These are phyloP conservation scores for Thelonectria rubi DNA, from an alignment of 2,329 filamentous ascomycete species.

Conservation along the genomic window DNA sequence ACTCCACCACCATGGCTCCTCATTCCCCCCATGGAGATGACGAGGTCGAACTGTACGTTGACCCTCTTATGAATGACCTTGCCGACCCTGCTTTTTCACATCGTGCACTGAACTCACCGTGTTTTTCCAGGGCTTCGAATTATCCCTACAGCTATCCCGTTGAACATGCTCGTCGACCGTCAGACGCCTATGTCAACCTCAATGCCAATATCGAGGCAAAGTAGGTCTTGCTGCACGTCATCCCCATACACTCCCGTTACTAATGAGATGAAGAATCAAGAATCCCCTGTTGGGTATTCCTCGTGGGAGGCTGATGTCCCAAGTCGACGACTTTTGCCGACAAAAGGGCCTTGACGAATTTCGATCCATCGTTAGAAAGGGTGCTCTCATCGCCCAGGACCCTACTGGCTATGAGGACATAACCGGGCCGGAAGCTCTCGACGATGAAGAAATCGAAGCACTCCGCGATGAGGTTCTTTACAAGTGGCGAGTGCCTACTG, in stretches of 20 bases:
- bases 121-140: conserved; percentile 37
- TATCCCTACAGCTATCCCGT: conserved; percentile 44
- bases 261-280: conserved; percentile 49
- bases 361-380: conserved; percentile 68
- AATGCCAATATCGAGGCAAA: conserved; percentile 58
- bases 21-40: conserved; percentile 39
- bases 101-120: conserved; percentile 30
- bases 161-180: conserved; percentile 49
- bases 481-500: conserved; percentile 71
- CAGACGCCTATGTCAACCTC: conserved; percentile 52
- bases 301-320: conserved; percentile 57
- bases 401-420: conserved; percentile 70
- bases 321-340: conserved; percentile 70
- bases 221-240: conserved; percentile 43
- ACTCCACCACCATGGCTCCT: conserved; percentile 22
- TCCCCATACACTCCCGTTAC: conserved; percentile 1
- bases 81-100: not conserved
- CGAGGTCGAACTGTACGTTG: conserved; percentile 42
- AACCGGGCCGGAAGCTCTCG: conserved; percentile 63
- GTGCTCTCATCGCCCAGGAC: conserved; percentile 78
- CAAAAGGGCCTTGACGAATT: conserved; percentile 67
- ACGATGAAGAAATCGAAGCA: conserved; percentile 65
- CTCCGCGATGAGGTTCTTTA: conserved; percentile 71
- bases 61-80: not conserved
- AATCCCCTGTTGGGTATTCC: conserved; percentile 63